These are phyloP conservation scores for Calonectria naviculata DNA, from an alignment of 2,329 filamentous ascomycete genomes.

Conservation along the genomic window DNA sequence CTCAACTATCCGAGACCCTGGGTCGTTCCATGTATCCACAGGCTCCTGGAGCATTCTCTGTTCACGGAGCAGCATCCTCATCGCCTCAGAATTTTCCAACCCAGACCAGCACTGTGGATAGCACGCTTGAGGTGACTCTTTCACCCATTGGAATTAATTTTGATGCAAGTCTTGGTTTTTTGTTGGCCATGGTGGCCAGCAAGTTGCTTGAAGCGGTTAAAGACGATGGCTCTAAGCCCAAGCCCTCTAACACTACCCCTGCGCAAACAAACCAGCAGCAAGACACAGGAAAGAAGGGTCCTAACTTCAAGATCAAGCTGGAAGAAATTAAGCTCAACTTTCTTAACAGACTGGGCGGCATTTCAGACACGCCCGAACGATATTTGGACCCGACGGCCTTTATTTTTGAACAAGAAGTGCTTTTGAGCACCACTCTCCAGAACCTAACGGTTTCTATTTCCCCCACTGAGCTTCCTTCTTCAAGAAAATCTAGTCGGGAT, in stretches of 20 bases:
- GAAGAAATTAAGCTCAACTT: constrained; percentile 66
- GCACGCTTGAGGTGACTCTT: constrained; percentile 60
- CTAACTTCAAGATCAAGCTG: constrained; percentile 56
- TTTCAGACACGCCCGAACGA: constrained; percentile 62
- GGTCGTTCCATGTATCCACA: constrained; percentile 58
- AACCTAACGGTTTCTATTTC: constrained; percentile 51
- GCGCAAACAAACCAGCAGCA: constrained; percentile 23
- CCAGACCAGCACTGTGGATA: constrained; percentile 24
- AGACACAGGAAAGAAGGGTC: constrained; percentile 30
- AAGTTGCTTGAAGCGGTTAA: constrained; percentile 61
- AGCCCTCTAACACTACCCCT: constrained; percentile 2
- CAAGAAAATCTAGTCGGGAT: constrained; percentile 19
- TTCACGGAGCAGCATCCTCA: constrained; percentile 45
- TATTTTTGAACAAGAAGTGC: constrained; percentile 59
- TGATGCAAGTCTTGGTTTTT: constrained; percentile 66
- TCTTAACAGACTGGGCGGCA: constrained; percentile 63
- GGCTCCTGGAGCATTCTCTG: constrained; percentile 71
- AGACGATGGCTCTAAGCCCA: constrained; percentile 18
- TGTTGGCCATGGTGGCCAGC: constrained; percentile 62
- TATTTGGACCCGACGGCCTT: constrained; percentile 54
- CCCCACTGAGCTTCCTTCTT: constrained; percentile 28
- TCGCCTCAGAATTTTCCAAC: constrained; percentile 10
- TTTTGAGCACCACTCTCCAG: constrained; percentile 62
- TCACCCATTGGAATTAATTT: constrained; percentile 65
- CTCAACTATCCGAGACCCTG: constrained; percentile 45